Evolutionary conservation across 2,329 filamentous ascomycete species (phyloP), one percentile per base, ranked within the genome.

Genomic region (Lachnellula arida): DNA sequence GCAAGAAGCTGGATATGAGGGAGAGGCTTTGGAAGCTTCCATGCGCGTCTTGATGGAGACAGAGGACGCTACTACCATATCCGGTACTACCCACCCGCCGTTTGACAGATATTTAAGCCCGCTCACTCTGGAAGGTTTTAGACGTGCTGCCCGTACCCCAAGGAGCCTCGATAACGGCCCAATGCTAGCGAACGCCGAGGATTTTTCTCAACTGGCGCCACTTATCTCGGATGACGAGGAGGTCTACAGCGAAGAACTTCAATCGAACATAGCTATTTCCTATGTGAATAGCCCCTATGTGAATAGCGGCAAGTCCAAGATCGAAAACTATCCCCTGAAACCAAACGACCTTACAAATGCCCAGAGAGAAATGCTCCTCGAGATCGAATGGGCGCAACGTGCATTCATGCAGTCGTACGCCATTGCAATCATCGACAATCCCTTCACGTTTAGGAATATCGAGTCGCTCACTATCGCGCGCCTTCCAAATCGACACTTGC

Each of bases 351-450:
- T 88, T n/a, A 81, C 80, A 0, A 76, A 75, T 56, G 75, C 81
- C n/a, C 87, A 89, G 67, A 82, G 79, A 51, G 84, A 88, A 68
- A 85, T 87, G 81, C 70, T 89, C 1, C 72, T 86, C 39, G 85
- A 89, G 67, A 81, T 84, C 3, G 80, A 84, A 51, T 88, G 85
- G 82, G 85, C 85, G 6, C 85, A 89, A 60, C 75, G 81, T 52
- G 85, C 85, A 17, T 85, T 89, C 66, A 75, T 89, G 47, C 81
- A 85, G 49, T 86, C 85, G 1, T 89, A 86, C 62, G 79, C 84
- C 60, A 78, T 88, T 48, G 80, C 83, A 1, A 70, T 88, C 44
- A 80, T 84, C 23, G 83, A 88, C 63, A 86, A 86, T 57, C 73
- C 74, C 4, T 61, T 65, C 5, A 77, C 74, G 1, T 87, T 88